Evolutionary conservation across 768 basidiomycete species (phyloP), one percentile per base, ranked within the genome.

Genomic region (Panellus pusillus): DNA sequence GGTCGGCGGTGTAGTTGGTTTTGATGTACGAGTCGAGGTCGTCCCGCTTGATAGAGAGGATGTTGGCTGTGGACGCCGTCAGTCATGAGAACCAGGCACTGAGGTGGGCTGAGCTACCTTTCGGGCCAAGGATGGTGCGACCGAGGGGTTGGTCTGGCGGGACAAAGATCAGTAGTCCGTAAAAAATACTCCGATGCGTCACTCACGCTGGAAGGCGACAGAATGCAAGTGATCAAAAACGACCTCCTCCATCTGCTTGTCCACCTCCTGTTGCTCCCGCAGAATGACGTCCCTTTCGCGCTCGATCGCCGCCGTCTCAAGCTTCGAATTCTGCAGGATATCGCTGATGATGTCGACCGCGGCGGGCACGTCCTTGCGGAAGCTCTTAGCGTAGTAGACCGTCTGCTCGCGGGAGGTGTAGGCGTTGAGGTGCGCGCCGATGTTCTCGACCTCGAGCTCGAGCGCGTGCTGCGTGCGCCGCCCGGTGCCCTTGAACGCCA

Each of bases 391-490:
- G 68, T 98, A 98, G 79, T 98, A 99, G 51, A 98, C 95, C 18
- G 97, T 99, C 74, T 98, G 96, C 75, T 99, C 97, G 57, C 97
- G 84, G 20, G 95, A 97, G 9, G 97, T 99, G 75, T 98, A 98
- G 44, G 97, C 96, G 69, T 98, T 98, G 52, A 99, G 75, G 70
- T 98, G 94, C 15, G 95, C 93, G 61, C 97, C 97, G 52, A 98
- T 80, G 74, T 97, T 95, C 77, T 99, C 97, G 19, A 98, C 96
- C 72, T 98, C 94, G 52, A 98, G 82, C 73, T 98, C 97, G 44
- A 99, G 84, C 15, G 83, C 80, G 61, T 93, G 89, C 71, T 98
- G 96, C 32, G 83, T 81, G 55, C 97, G 87, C 61, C 84, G 82
- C 67, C 82, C 82, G 54, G 96, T 99, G 51, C 97, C 97, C 74